Base-by-base conservation (phyloP, 805 yeast genomes). In the Ogataea trehalophila region DNA sequence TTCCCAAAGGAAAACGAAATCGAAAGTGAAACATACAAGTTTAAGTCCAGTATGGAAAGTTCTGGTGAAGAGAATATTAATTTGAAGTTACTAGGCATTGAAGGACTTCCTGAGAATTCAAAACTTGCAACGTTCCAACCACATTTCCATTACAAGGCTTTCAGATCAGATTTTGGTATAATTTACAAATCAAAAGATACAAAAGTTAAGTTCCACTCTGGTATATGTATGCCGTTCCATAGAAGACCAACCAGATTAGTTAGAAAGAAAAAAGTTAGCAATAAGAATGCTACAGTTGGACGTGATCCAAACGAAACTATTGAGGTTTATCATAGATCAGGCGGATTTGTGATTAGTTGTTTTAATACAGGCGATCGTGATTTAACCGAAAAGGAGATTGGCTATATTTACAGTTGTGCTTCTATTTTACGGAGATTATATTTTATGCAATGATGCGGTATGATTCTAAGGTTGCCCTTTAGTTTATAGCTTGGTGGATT, bases 91-190 rank as follows among this genome's bases (percentile, higher is more conserved):
- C 60, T 79, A 43, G 84, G 82, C 0, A 63, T 69, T 1, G 63
- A 64, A 56, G 79, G 72, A 1, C 49, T 50, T 23, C 69, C 46
- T 9, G 55, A 56, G n/a, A 51, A 50, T 17, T 38, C 55, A 17
- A 48, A 47, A 23, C 39, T 50, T 15, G 44, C 53, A 16, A 51
- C 44, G 23, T 53, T 54, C 47, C 57, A 66, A 59, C 49, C 55
- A 51, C 17, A 56, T 17, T 55, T 79, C 39, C 79, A 77, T 58
- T 69, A 67, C 43, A 64, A 66, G 33, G 73, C 78, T 0, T 72
- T 79, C 53, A 65, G 65, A 16, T 75, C 83, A 1, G 81, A 79
- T 43, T 74, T 72, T 63, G 87, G 87, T 1, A 56, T 77, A 5
- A 62, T 62, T 14, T 75, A 76, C 56, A 65, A 61, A 33, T 64